Conservation (phyloP, 768 basidiomycete genomes). For the Brasilioporus rufonigricans region DNA sequence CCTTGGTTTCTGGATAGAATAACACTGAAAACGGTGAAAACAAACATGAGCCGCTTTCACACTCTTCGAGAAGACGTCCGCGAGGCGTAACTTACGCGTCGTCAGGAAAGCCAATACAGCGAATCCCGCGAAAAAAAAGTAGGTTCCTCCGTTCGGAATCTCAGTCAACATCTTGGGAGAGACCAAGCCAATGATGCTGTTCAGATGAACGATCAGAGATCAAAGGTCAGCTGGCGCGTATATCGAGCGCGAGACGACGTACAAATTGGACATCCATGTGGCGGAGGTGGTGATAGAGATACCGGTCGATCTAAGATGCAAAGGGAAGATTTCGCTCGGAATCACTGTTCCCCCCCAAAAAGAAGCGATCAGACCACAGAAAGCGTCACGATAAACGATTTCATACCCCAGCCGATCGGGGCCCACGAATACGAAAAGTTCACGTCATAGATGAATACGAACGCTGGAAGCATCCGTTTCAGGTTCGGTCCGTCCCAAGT, state of each 20-base stretch:
- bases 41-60: background rate
- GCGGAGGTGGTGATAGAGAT: conserved; percentile 41
- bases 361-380: conserved; percentile 4
- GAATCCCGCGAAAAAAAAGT: conserved; percentile 30
- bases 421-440: conserved; percentile 37
- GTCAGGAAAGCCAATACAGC: conserved; percentile 29
- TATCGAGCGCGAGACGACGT: background rate
- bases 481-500: conserved; percentile 9
- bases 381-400: background rate
- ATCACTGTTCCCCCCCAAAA: conserved; percentile 31
- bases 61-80: too few relatives aligned
- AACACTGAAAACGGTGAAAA: conserved; percentile 10
- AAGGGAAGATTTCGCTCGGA: conserved; percentile 41
- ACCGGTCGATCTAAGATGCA: conserved; percentile 40
- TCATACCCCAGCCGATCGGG: conserved; percentile 29
- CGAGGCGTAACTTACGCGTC: conserved; percentile 18
- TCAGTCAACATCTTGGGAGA: conserved; percentile 27
- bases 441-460: conserved; percentile 39
- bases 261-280: conserved; percentile 42
- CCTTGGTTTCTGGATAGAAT: conserved; percentile 33
- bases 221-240: background rate
- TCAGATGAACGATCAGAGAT: background rate
- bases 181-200: conserved; percentile 28
- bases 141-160: conserved; percentile 23
- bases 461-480: conserved; percentile 20